These are phyloP conservation scores for Gastrolobium bilobum DNA, from an alignment of 306 rosid species.

Conservation along the genomic window DNA sequence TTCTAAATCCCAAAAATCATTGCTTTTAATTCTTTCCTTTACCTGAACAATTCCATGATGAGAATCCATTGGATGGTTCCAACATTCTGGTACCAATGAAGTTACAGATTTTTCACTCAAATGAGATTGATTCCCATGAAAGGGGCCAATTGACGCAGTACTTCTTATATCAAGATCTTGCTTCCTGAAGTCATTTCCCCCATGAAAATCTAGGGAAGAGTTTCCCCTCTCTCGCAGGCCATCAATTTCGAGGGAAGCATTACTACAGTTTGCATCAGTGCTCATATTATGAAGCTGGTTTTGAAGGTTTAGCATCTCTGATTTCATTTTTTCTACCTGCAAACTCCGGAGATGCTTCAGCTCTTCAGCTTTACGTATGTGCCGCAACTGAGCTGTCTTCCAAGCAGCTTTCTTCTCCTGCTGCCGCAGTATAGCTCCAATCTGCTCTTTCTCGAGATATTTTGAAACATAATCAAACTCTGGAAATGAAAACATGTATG, in stretches of 20 bases:
- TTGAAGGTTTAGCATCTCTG: conserved; percentile 91
- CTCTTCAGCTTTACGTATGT: conserved; percentile 78
- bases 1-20: conserved; percentile 49
- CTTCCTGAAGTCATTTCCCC: conserved; percentile 51
- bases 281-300: conserved; percentile 70
- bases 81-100: conserved; percentile 54
- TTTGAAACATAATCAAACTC: conserved; percentile 85
- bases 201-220: conserved; percentile 46
- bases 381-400: conserved; percentile 84
- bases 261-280: conserved; percentile 57
- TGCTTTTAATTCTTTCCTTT: conserved; percentile 50
- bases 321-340: conserved; percentile 97
- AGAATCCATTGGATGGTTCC: conserved; percentile 56
- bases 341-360: conserved; percentile 77
- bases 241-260: conserved; percentile 62
- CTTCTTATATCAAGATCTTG: conserved; percentile 56
- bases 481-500: conserved; percentile 81
- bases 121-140: conserved; percentile 65
- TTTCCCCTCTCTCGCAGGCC: conserved; percentile 64
- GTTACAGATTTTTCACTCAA: conserved; percentile 52
- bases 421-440: conserved; percentile 84
- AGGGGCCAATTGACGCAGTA: conserved; percentile 49
- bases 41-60: conserved; percentile 65
- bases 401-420: conserved; percentile 91
- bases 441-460: conserved; percentile 92